phyloP scores from a whole-genome alignment of 2,329 filamentous ascomycete species.

The Cylindrodendrum hubeiense region DNA sequence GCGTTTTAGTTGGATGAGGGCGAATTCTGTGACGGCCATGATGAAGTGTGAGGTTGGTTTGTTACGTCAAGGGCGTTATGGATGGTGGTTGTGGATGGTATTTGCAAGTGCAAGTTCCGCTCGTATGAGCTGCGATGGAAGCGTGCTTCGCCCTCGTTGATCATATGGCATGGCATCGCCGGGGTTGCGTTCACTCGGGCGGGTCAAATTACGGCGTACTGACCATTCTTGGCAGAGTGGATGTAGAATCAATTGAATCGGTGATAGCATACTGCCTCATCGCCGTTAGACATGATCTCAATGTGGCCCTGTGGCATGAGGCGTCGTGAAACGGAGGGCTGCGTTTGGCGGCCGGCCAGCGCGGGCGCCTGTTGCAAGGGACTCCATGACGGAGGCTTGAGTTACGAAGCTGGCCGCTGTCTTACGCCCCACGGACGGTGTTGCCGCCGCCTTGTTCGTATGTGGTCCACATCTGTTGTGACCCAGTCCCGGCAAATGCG shows the following conservation, averaged over 20 bases:
- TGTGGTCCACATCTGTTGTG: not conserved
- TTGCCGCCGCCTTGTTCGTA: not conserved
- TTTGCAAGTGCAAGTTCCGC: not conserved
- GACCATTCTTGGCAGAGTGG: constrained; percentile 6
- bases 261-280: not conserved
- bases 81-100: constrained; percentile 9
- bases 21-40: constrained; percentile 58
- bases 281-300: not conserved
- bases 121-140: constrained; percentile 3
- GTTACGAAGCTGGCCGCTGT: not conserved
- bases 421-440: not conserved
- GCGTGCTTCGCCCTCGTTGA: not conserved
- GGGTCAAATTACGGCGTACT: constrained; percentile 18
- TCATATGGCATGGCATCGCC: constrained; percentile 13
- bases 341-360: not conserved
- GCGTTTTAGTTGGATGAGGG: constrained; percentile 48
- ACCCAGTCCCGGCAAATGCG: not conserved
- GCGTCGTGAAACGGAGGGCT: not conserved
- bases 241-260: constrained; percentile 3
- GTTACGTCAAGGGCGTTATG: not conserved
- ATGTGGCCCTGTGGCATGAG: not conserved
- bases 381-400: not conserved
- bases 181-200: constrained; percentile 22
- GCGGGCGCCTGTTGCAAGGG: not conserved
- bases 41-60: not conserved